Conservation (phyloP, 208 protist species). For the Leishmania major region DNA sequence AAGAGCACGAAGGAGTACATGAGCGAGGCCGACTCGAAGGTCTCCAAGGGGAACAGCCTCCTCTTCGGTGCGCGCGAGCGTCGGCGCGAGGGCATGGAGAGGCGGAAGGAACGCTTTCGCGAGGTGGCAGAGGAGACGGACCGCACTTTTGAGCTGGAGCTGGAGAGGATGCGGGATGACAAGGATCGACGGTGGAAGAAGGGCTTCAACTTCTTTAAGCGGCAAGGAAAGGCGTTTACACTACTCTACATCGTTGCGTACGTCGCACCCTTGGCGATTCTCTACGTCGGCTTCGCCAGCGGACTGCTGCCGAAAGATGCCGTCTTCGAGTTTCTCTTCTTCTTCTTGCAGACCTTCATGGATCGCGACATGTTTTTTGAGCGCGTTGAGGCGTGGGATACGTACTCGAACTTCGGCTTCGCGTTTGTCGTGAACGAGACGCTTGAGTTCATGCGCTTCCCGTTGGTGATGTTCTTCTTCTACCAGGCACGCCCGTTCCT, state of each 20-base stretch:
- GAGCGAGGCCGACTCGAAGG: conserved; percentile 62
- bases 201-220: conserved; percentile 78
- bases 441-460: conserved; percentile 76
- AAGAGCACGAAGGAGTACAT: conserved; percentile 92
- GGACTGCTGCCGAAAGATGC: conserved; percentile 72
- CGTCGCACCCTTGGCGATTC: conserved; percentile 44
- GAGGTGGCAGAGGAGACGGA: conserved; percentile 56
- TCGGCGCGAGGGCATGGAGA: conserved; percentile 15
- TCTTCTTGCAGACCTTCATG: conserved; percentile 57
- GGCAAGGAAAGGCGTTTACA: conserved; percentile 74
- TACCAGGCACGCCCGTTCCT: conserved; percentile 67
- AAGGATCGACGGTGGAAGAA: conserved; percentile 56
- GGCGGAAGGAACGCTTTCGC: conserved; percentile 24
- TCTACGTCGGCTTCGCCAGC: conserved; percentile 79
- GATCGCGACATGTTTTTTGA: conserved; percentile 77
- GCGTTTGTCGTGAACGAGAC: conserved; percentile 90
- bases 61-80: conserved; percentile 42
- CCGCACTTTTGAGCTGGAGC: conserved; percentile 64
- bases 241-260: conserved; percentile 67
- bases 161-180: conserved; percentile 78
- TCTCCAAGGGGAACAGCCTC: conserved; percentile 14
- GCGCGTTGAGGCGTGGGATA: conserved; percentile 81
- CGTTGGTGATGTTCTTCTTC: conserved; percentile 76
- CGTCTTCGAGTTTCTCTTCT: conserved; percentile 76
- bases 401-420: conserved; percentile 88